These are phyloP conservation scores for Cicer pinnatifidum DNA, from an alignment of 306 rosid genomes.

Conservation along the genomic window DNA sequence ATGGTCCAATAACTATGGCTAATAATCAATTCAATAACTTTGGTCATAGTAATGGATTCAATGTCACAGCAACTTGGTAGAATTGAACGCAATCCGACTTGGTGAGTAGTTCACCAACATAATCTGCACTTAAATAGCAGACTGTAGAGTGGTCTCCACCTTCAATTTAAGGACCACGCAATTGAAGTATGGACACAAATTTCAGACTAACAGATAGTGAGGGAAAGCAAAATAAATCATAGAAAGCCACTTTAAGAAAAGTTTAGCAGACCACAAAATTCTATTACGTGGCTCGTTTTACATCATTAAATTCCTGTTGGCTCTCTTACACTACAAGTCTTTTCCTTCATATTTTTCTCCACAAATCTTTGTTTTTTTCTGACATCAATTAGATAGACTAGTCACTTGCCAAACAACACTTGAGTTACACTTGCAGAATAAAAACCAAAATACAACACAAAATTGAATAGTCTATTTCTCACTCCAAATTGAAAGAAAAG, in stretches of 20 bases:
- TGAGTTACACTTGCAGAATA: not conserved
- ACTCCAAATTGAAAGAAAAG: slow-evolving; percentile 13
- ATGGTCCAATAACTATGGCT: too few relatives aligned
- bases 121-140: not conserved
- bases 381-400: not conserved
- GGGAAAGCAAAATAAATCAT: not conserved
- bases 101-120: not conserved
- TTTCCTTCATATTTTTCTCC: not conserved
- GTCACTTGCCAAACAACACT: not conserved
- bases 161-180: not conserved
- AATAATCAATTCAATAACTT: too few relatives aligned
- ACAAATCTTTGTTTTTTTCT: not conserved
- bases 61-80: too few relatives aligned
- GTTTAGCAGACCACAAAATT: not conserved
- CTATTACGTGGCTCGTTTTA: not conserved
- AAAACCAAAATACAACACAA: not conserved
- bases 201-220: not conserved
- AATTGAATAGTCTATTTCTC: not conserved
- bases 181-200: not conserved
- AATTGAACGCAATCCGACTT: too few relatives aligned
- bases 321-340: not conserved
- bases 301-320: not conserved
- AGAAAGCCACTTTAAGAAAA: not conserved
- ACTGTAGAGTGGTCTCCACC: slow-evolving; percentile 18
- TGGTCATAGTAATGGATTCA: too few relatives aligned